Conservation (phyloP, 257 asterid species). For the Fraxinus cuspidata region DNA sequence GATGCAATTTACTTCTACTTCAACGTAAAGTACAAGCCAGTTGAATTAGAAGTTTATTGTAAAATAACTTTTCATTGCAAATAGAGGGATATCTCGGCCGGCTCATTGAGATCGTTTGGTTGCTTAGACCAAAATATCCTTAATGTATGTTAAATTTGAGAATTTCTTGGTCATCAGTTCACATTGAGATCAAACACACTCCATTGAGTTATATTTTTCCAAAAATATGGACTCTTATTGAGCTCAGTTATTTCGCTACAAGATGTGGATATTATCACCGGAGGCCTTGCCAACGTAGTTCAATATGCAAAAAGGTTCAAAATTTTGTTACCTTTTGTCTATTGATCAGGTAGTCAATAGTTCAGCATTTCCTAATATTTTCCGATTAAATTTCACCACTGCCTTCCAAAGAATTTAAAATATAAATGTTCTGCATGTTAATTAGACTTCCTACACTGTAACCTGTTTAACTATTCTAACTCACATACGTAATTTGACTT, state of each 20-base stretch:
- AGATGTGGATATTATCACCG: background rate
- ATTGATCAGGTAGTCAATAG: background rate
- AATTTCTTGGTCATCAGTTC: background rate
- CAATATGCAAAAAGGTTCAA: background rate
- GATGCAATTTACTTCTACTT: background rate
- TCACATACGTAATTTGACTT: background rate
- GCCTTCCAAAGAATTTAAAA: background rate
- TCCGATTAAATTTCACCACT: background rate
- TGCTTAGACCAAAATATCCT: background rate
- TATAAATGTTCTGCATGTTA: background rate
- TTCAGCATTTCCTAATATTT: background rate
- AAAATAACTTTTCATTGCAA: background rate
- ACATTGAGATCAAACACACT: background rate
- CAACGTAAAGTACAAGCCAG: background rate
- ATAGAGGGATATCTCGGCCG: background rate
- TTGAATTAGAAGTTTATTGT: background rate
- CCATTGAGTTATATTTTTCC: background rate
- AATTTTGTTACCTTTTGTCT: background rate
- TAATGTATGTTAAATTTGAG: background rate
- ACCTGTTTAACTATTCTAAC: background rate
- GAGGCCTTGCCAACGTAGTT: background rate
- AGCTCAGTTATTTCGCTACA: background rate
- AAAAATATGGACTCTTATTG: background rate
- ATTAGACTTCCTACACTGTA: background rate
- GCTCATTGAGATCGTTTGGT: background rate